Base-by-base conservation (phyloP, 352 stramenopile species). In the Phytopythium delawarense region DNA sequence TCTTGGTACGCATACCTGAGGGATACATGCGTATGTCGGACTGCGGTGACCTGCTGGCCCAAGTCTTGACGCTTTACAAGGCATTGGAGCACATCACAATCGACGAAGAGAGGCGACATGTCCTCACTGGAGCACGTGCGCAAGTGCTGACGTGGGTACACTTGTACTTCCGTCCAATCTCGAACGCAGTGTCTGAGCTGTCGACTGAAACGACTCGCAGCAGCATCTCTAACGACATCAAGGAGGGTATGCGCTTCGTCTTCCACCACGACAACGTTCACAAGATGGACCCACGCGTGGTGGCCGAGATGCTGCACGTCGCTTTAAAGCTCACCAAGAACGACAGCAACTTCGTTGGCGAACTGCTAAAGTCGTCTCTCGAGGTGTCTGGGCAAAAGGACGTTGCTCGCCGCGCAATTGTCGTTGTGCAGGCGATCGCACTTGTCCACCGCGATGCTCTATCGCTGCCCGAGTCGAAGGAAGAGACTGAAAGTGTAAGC, bases 291-390 rank as follows among this genome's bases (percentile, higher is more conserved):
- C 25, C 21, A 7, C 35, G 12, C 7, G 53, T 81, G 7, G 7
- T 81, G 25, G 60, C 71, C 2, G 65, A 75, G 50, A 59, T 87
- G 49, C 52, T 74, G 15, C 59, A 64, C n/a, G 65, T 71, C 30
- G 82, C 72, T 61, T 65, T 70, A 28, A 62, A 73, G 7, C 63
- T 65, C 25, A 2, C 13, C 0, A 44, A 48, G 15, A 11, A 15
- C 7, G 35, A 35, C 53, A n/a, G 34, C 16, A 34, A n/a, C 39
- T 44, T 46, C 6, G 23, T 42, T 7, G 5, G 15, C 12, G 3
- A 20, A 8, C n/a, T 59, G 12, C 23, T 59, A 0, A 25, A 7
- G 1, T 16, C 53, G 5, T 1, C n/a, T 49, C 7, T n/a, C 7
- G 16, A 70, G 18, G 30, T 34, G 45, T 21, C 16, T 9, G 15